Base-by-base conservation (phyloP, 331 rosid genomes). In the Ulmus americana region DNA sequence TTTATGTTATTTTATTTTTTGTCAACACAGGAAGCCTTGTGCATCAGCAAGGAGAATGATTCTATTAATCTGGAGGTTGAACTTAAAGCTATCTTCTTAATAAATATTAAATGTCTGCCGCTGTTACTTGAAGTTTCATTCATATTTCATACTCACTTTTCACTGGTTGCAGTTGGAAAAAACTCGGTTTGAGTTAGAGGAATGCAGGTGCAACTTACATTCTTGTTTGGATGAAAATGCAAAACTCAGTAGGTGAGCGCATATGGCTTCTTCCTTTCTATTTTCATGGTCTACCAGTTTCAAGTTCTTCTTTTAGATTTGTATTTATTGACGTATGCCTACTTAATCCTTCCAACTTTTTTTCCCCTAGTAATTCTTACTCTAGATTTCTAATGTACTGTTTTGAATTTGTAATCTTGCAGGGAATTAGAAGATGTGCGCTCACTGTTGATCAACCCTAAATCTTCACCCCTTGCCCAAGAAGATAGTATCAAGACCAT, bases 151-250 rank as follows among this genome's bases (percentile, higher is more conserved):
- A 70, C 66, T 11, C 41, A 28, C 35, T 68, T 63, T 67, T 68
- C 51, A 18, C 57, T 79, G 41, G 41, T 70, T 72, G 76, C 84
- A 94, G 98, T 79, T 85, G 66, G 77, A 66, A 66, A 78, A 76
- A 43, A 74, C 91, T 61, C 83, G 55, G 56, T 64, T 65, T 6
- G 88, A 89, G 78, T 79, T 89, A 61, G 88, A 83, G 69, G 86
- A 84, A 74, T 89, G 95, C 81, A 85, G 86, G 73, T 65, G 46
- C 60, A 85, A 78, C 79, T 84, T 94, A 74, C 78, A 77, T 18
- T 73, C 78, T 83, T 94, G 98, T 83, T 77, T 87, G 71, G 86
- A 84, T 71, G 98, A 94, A 67, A 94, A 94, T 81, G 83, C 76
- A 64, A 89, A 78, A 77, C 98, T 89, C 78, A 82, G 71, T 44